Percentiles rank a stretch among this genome's conserved stretches.
These are phyloP conservation scores for Suhomyces xylopsoci DNA, from an alignment of 805 yeast genomes.

Conservation along the genomic window DNA sequence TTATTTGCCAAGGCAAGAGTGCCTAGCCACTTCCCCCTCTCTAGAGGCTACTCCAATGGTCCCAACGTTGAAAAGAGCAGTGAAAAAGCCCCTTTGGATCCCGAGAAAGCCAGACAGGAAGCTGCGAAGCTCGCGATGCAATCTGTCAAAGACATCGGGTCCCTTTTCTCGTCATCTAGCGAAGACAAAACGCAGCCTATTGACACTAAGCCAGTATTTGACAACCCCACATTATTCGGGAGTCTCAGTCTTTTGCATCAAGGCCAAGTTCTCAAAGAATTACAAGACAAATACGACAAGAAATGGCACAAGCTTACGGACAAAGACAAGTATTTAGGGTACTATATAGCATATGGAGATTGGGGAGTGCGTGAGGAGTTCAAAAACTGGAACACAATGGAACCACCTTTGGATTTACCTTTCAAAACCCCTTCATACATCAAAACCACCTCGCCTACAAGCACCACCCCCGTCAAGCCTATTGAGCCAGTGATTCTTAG, in stretches of 20 bases:
- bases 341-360: conserved; percentile 64
- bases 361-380: conserved; percentile 68
- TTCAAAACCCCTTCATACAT: conserved; percentile 43
- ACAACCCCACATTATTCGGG: conserved; percentile 34
- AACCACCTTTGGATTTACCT: conserved; percentile 59
- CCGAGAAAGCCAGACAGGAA: conserved; percentile 15
- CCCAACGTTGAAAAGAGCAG: not conserved
- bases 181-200: conserved; percentile 45
- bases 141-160: conserved; percentile 39
- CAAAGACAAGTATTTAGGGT: conserved; percentile 54
- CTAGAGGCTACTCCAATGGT: not conserved
- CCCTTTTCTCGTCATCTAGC: conserved; percentile 32
- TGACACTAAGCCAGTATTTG: conserved; percentile 42
- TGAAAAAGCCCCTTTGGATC: not conserved
- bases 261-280: conserved; percentile 53
- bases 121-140: conserved; percentile 40
- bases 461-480: conserved; percentile 27
- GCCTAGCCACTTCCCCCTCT: not conserved
- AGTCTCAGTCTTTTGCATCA: conserved; percentile 47
- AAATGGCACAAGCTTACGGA: conserved; percentile 53
- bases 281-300: conserved; percentile 47
- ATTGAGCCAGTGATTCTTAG: conserved; percentile 41
- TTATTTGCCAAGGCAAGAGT: not conserved
- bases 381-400: conserved; percentile 40
- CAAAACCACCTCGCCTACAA: conserved; percentile 21